Base-by-base conservation (phyloP, 441 rosid species). In the Croton setiger region DNA sequence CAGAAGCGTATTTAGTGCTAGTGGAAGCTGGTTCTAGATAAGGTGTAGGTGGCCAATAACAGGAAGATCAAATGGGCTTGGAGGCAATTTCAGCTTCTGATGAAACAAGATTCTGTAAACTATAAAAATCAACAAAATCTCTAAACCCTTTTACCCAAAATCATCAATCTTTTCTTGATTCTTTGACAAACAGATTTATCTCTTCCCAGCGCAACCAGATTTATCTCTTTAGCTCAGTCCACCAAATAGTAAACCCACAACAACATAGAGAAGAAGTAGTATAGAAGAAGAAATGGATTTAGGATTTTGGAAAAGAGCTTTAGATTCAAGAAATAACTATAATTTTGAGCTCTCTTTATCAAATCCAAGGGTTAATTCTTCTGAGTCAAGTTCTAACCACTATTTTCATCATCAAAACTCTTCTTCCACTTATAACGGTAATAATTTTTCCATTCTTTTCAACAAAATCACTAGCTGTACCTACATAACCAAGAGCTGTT, bases 201-300 rank as follows among this genome's bases (percentile, higher is more conserved):
- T 94, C 15, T 94, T 94, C 82, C 99, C 98, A 64, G 96, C 97
- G 53, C 99, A 94, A 52, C 99, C 96, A 5, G 98, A 94, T 81
- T 85, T 94, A 64, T 94, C 99, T 2, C 85, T 95, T 12, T 97
- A 92, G 68, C 92, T 95, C 70, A 90, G 98, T 83, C 98, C 94
- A 5, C 99, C 97, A 2, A 89, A 79, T 82, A 74, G 75, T 67
- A 90, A 95, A 76, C 82, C 88, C 41, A 41, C 86, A 53, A 76
- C 98, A 0, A 72, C 88, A 55, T 87, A 93, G 89, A 83, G 88
- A 69, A 85, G 96, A 88, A 83, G 88, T 68, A 85, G 84, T 69
- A 64, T 80, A 21, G 85, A 82, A 58, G 92, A 83, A 51, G 91
- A 85, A 36, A 81, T 84, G 77, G 89, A 85, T 74, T 84, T 88